Evolutionary conservation across 228 moss, liverwort and hornwort genomes (phyloP).

Genomic region (Sphagnum magellanicum): DNA sequence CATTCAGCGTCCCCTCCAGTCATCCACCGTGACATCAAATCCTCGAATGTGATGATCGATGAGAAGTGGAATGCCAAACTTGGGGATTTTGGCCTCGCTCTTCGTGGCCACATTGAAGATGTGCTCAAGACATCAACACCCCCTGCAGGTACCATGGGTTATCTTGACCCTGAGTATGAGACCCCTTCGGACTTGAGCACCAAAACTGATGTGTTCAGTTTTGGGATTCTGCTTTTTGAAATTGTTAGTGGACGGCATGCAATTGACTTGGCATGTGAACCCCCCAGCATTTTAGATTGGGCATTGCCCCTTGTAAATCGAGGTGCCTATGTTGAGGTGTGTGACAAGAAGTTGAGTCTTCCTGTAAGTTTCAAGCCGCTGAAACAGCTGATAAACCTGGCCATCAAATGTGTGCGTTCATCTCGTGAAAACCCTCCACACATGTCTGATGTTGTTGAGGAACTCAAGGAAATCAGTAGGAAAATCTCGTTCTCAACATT

Average conservation of each 20-base stretch:
- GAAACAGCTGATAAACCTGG: conserved; percentile 45
- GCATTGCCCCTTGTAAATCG: conserved; percentile 52
- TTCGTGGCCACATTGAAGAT: conserved; percentile 53
- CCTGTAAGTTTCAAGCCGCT: conserved; percentile 38
- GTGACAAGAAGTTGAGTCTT: conserved; percentile 33
- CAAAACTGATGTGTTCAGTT: conserved; percentile 66
- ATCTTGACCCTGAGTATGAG: conserved; percentile 55
- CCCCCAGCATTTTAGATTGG: conserved; percentile 58
- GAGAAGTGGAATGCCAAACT: conserved; percentile 65
- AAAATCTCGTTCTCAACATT: conserved; percentile 28
- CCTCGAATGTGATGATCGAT: conserved; percentile 54
- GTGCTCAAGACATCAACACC: conserved; percentile 40
- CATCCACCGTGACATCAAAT: conserved; percentile 66
- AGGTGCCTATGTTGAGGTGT: conserved; percentile 20
- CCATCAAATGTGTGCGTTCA: conserved; percentile 44
- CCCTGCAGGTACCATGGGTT: conserved; percentile 66
- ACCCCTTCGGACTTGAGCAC: conserved; percentile 54
- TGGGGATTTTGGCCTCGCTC: conserved; percentile 58
- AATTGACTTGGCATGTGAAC: conserved; percentile 53
- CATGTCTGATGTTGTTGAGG: conserved; percentile 44
- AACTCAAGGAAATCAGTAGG: conserved; percentile 36
- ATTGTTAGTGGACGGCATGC: conserved; percentile 57
- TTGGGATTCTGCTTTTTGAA: conserved; percentile 52
- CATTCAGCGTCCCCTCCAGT: conserved; percentile 56
- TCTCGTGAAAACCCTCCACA: conserved; percentile 35